These are phyloP conservation scores for Ceratocystis alfenasii DNA, from an alignment of 2,329 filamentous ascomycete genomes.

Conservation along the genomic window DNA sequence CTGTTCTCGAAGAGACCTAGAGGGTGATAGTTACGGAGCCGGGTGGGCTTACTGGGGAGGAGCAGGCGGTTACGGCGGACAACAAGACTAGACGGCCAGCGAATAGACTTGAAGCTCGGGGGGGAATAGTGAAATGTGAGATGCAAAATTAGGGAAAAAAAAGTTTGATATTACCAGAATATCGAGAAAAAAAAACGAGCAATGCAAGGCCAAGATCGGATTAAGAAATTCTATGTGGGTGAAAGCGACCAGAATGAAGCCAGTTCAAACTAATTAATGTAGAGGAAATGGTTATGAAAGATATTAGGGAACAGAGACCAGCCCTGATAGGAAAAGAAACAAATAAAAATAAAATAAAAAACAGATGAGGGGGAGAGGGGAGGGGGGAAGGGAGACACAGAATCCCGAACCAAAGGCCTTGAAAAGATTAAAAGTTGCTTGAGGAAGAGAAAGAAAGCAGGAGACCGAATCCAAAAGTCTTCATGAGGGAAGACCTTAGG, in stretches of 20 bases:
- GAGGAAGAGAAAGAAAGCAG: constrained; percentile 37
- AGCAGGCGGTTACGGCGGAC: constrained; percentile 24
- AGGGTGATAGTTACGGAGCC: constrained; percentile 28
- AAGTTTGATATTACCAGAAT: constrained; percentile 23
- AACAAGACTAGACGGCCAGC: constrained; percentile 28
- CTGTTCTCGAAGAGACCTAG: constrained; percentile 22
- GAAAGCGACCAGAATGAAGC: constrained; percentile 6
- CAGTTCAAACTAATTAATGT: constrained; percentile 22
- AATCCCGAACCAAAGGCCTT: constrained; percentile 44
- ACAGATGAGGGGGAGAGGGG: constrained; percentile 28
- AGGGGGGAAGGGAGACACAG: constrained; percentile 30
- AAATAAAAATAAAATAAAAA: constrained; percentile 29
- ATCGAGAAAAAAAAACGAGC: constrained; percentile 13
- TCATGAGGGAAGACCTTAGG: too few species aligned
- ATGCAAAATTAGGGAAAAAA: constrained; percentile 8
- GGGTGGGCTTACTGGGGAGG: constrained; percentile 25
- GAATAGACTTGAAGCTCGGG: constrained; percentile 23
- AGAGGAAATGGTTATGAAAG: constrained; percentile 24
- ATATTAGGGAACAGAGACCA: constrained; percentile 38
- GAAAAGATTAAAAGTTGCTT: constrained; percentile 50
- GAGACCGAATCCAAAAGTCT: constrained; percentile 25
- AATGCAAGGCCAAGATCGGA: constrained; percentile 18
- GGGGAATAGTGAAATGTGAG: too few species aligned
- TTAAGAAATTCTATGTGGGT: constrained; percentile 18
- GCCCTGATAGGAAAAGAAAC: constrained; percentile 36